Evolutionary conservation across 177 flowering plant species (phyloP).

Genomic region (Vitis hybrid): DNA sequence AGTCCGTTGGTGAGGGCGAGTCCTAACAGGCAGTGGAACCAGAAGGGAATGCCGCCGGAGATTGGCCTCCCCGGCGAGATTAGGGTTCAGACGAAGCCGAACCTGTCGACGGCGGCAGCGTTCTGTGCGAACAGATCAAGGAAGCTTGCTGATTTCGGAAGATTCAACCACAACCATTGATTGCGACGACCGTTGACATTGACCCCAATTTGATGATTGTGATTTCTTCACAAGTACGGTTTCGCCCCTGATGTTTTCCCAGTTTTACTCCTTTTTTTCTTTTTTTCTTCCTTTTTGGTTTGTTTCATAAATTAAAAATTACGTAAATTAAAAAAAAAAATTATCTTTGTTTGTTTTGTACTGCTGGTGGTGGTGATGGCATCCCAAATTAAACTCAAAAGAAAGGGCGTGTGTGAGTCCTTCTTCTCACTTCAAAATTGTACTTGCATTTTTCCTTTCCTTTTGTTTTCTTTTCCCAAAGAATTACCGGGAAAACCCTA

Average conservation of each 20-base stretch:
- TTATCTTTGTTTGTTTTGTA: not conserved
- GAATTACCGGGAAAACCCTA: too few relatives aligned
- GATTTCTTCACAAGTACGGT: constrained; percentile 10
- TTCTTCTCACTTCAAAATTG: not conserved
- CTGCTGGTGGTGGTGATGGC: not conserved
- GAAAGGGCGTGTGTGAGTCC: not conserved
- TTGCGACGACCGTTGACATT: constrained; percentile 10
- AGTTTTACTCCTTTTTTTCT: not conserved
- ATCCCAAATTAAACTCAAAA: not conserved
- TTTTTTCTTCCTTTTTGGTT: not conserved
- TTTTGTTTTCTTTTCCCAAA: not conserved
- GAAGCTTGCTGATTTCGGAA: constrained; percentile 85
- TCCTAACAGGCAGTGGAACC: constrained; percentile 51
- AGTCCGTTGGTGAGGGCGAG: constrained; percentile 88
- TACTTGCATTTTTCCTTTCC: not conserved
- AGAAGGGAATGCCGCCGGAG: constrained; percentile 43
- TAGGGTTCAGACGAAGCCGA: constrained; percentile 43
- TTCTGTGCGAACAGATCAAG: constrained; percentile 71
- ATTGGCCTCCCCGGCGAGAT: constrained; percentile 46
- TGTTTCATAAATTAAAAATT: not conserved
- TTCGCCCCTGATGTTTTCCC: constrained; percentile 14
- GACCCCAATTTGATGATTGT: constrained; percentile 3
- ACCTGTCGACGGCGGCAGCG: constrained; percentile 49
- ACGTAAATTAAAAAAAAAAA: not conserved
- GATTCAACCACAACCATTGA: constrained; percentile 50